These are phyloP conservation scores for Russula emetica DNA, from an alignment of 768 basidiomycete species.

Conservation along the genomic window DNA sequence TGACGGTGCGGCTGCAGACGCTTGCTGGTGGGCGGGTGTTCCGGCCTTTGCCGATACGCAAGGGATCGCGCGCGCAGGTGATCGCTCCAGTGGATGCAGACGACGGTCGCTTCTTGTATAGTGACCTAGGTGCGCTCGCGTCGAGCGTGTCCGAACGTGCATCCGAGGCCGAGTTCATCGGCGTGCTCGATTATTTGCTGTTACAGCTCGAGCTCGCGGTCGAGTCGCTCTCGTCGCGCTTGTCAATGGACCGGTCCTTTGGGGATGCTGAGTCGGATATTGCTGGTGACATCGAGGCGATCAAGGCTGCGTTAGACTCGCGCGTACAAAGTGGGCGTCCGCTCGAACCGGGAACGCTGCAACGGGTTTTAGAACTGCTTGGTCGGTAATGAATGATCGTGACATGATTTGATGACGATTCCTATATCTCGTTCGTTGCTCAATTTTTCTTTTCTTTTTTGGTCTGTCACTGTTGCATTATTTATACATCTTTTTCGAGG, in stretches of 20 bases:
- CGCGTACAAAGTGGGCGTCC: conserved; percentile 15
- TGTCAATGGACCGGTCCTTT: neutral
- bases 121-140: conserved; percentile 53
- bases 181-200: conserved; percentile 71
- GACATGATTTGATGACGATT: conserved; percentile 1
- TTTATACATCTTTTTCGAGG: conserved; percentile 11
- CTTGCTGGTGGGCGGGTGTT: conserved; percentile 46
- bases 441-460: neutral
- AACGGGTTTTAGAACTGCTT: conserved; percentile 23
- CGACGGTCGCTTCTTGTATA: conserved; percentile 14
- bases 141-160: conserved; percentile 67
- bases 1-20: conserved; percentile 78
- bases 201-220: conserved; percentile 70
- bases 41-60: conserved; percentile 25
- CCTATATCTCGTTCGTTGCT: neutral
- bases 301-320: conserved; percentile 11
- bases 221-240: conserved; percentile 18
- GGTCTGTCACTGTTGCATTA: conserved; percentile 9
- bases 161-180: conserved; percentile 66
- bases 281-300: conserved; percentile 5
- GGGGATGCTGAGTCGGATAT: neutral
- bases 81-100: conserved; percentile 28
- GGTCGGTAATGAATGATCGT: conserved; percentile 8
- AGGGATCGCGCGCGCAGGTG: conserved; percentile 24
- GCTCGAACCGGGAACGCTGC: conserved; percentile 20